Conservation (phyloP, 108 stramenopile species). For the Nitzschia sp. region DNA sequence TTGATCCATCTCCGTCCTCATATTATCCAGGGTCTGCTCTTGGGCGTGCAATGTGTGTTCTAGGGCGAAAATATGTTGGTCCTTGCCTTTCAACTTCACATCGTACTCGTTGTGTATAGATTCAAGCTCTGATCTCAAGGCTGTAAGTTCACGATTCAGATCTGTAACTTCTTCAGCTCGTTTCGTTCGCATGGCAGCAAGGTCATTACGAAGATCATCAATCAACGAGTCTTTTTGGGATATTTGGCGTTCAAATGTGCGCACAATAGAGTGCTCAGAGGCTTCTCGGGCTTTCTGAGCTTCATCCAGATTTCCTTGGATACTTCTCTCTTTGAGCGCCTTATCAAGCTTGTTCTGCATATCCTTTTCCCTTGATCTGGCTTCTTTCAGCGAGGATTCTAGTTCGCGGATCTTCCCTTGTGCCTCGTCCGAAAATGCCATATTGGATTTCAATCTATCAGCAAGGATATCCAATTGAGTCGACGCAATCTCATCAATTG, state of each 20-base stretch:
- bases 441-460: neutral
- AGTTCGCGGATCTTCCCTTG: neutral
- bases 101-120: conserved; percentile 51
- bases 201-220: conserved; percentile 54
- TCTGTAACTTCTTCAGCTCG: conserved; percentile 42
- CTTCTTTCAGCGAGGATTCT: conserved; percentile 30
- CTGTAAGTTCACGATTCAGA: conserved; percentile 33
- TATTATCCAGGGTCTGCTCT: conserved; percentile 71
- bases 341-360: conserved; percentile 8
- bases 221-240: conserved; percentile 59
- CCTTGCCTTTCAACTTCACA: conserved; percentile 56
- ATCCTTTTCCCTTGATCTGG: too few relatives aligned
- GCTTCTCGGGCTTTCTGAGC: conserved; percentile 49
- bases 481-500: too few relatives aligned
- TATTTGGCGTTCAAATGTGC: conserved; percentile 50
- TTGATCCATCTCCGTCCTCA: conserved; percentile 83
- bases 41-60: conserved; percentile 81
- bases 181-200: conserved; percentile 28
- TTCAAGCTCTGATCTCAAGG: conserved; percentile 49
- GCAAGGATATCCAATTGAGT: neutral
- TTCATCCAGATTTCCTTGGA: conserved; percentile 45
- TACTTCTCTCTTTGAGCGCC: conserved; percentile 12
- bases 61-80: conserved; percentile 68
- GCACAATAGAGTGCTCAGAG: conserved; percentile 45
- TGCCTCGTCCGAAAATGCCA: neutral